Conservation (phyloP, 129 eudicot genomes). For the Chrysanthemum seticuspe region DNA sequence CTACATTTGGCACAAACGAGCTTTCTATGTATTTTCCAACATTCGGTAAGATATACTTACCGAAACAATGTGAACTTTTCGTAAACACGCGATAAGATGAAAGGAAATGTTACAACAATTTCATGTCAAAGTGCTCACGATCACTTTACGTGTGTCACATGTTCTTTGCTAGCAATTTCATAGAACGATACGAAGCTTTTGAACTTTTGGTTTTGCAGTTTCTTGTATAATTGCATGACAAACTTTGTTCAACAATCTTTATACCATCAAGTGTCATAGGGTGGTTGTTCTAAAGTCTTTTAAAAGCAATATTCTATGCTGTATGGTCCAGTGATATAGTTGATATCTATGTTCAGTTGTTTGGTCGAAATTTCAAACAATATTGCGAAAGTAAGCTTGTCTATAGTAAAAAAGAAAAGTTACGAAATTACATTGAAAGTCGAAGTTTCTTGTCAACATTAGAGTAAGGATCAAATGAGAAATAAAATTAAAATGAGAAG, state of each 20-base stretch:
- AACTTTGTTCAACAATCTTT: background rate
- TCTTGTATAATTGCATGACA: background rate
- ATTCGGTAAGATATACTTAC: background rate
- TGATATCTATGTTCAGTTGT: too few species aligned
- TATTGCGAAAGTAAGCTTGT: too few species aligned
- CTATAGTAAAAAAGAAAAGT: too few species aligned
- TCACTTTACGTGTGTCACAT: background rate
- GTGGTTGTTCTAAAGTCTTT: background rate
- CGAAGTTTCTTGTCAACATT: too few species aligned
- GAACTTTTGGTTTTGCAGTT: background rate
- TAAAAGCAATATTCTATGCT: background rate
- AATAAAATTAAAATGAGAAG: too few species aligned
- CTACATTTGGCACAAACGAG: background rate
- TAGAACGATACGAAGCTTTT: background rate
- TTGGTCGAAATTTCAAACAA: too few species aligned
- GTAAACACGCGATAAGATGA: slow-evolving; percentile 1
- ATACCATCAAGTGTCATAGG: background rate
- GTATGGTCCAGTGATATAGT: background rate
- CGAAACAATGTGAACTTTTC: background rate
- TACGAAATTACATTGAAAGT: too few species aligned
- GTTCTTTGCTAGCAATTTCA: slow-evolving; percentile 10
- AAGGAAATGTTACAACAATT: background rate
- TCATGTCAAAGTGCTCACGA: background rate
- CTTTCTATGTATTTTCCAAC: background rate
- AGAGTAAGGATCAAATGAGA: too few species aligned